These are phyloP conservation scores for Brasilioporus rufonigricans DNA, from an alignment of 768 basidiomycete species.

Conservation along the genomic window DNA sequence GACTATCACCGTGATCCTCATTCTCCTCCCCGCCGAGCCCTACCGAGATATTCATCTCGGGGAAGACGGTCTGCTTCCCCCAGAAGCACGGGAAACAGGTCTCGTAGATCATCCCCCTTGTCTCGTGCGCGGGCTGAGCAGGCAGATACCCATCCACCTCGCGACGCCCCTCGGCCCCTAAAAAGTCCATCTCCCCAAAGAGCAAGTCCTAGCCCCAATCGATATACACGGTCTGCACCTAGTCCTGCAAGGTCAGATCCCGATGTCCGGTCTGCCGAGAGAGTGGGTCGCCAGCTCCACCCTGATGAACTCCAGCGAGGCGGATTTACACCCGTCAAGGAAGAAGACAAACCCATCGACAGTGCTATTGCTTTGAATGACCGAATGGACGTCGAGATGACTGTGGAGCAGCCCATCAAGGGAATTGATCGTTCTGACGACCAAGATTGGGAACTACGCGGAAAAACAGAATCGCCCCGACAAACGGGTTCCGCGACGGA, in stretches of 20 bases:
- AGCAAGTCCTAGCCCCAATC: slow-evolving; percentile 16
- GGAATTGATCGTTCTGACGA: slow-evolving; percentile 14
- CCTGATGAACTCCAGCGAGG: neutral
- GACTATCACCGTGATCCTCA: slow-evolving; percentile 13
- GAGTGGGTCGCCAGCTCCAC: neutral
- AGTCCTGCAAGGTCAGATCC: slow-evolving; percentile 12
- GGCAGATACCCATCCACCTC: slow-evolving; percentile 5
- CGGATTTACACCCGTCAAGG: neutral
- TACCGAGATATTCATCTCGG: slow-evolving; percentile 11
- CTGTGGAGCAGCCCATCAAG: slow-evolving; percentile 6
- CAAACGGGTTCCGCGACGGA: slow-evolving; percentile 19
- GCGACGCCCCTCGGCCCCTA: slow-evolving; percentile 9
- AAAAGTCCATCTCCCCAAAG: slow-evolving; percentile 14
- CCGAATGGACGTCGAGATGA: slow-evolving; percentile 7
- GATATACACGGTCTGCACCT: neutral
- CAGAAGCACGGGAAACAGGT: slow-evolving; percentile 19
- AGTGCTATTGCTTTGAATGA: neutral
- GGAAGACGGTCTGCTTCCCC: slow-evolving; percentile 25
- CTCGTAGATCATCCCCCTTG: slow-evolving; percentile 21
- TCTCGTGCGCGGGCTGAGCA: slow-evolving; percentile 15
- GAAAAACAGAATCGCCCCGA: slow-evolving; percentile 23
- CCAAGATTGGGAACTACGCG: slow-evolving; percentile 18
- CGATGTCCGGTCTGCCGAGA: slow-evolving; percentile 4
- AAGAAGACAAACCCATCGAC: slow-evolving; percentile 3
- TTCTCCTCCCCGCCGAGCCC: slow-evolving; percentile 17